Evolutionary conservation across 371 early-diverging fungal species (phyloP), one percentile per base, ranked within the genome.

Genomic region (Encephalitozoon hellem): DNA sequence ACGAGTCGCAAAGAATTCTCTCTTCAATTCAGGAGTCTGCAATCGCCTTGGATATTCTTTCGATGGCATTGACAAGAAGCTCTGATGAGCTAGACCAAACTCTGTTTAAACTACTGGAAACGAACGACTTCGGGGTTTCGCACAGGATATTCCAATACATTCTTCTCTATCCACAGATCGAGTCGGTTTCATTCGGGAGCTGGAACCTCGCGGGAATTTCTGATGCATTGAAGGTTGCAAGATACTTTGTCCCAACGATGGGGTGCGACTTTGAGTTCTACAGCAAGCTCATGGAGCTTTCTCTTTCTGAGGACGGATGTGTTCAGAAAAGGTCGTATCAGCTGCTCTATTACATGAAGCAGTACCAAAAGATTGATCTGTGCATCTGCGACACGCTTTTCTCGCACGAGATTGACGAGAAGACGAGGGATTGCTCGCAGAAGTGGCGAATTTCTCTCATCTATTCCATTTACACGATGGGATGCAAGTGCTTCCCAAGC

Each of bases 251-350:
- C 8, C 30, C 41, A 4, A 32, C 8, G 21, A 45, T 64, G 45
- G 11, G n/a, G 1, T 12, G 45, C 30, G 47, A 38, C 34, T 72
- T 72, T 45, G 72, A 72, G 9, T n/a, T 63, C 23, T 26, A 47
- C 11, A 59, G 72, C 47, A 72, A 64, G 52, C 12, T 72, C 28
- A 34, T 72, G 12, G 72, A 72, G 18, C 23, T 52, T 30, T 54
- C 32, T 3, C 39, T 18, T 28, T 43, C 18, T 8, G 41, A 41
- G 41, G 63, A 72, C 32, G 26, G 30, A 3, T 23, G 47, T 9
- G 18, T 38, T 32, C 72, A 72, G 23, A 72, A 72, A 23, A 54
- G 47, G 39, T 23, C 53, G 21, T 72, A 72, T 34, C 63, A 72
- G 34, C 28, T 72, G 5, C 39, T 72, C 18, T 72, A 30, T n/a